Evolutionary conservation across 352 stramenopile genomes (phyloP).

Genomic region (Phytopythium kandeliae): DNA sequence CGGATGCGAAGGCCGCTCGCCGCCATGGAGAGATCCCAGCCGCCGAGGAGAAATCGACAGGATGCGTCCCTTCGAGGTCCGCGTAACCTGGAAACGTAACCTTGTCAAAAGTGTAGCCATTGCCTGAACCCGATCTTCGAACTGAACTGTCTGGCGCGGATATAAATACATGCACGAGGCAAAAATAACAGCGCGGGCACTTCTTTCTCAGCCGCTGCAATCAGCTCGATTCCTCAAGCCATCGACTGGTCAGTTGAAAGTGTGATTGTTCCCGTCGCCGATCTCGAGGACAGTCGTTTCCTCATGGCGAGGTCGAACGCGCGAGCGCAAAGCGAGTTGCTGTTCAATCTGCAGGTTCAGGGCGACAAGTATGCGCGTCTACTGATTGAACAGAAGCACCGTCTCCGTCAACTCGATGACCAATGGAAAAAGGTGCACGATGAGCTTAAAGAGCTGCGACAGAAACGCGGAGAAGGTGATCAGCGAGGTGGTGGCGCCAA

Average conservation of each 20-base stretch:
- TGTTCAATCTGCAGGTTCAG: slow-evolving; percentile 80
- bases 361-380: slow-evolving; percentile 74
- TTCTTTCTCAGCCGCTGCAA: too few species aligned
- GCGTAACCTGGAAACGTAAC: too few species aligned
- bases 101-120: too few species aligned
- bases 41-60: background rate
- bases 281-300: background rate
- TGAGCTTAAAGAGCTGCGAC: slow-evolving; percentile 58
- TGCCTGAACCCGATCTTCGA: too few species aligned
- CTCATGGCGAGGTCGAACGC: slow-evolving; percentile 59
- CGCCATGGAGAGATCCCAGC: slow-evolving; percentile 6
- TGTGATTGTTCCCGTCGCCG: too few species aligned
- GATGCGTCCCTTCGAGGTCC: background rate
- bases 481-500: slow-evolving; percentile 65
- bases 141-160: too few species aligned
- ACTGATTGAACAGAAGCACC: slow-evolving; percentile 67
- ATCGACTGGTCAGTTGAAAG: too few species aligned
- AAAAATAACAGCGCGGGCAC: too few species aligned
- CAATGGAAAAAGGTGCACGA: slow-evolving; percentile 64
- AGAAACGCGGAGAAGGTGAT: slow-evolving; percentile 65
- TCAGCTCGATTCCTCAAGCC: too few species aligned
- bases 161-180: too few species aligned
- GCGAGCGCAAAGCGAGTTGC: slow-evolving; percentile 64
- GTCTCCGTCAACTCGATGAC: slow-evolving; percentile 55
- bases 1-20: slow-evolving; percentile 30